phyloP scores from a whole-genome alignment of 192 early-diverging fungal genomes.

The Powellomyces hirtus region DNA sequence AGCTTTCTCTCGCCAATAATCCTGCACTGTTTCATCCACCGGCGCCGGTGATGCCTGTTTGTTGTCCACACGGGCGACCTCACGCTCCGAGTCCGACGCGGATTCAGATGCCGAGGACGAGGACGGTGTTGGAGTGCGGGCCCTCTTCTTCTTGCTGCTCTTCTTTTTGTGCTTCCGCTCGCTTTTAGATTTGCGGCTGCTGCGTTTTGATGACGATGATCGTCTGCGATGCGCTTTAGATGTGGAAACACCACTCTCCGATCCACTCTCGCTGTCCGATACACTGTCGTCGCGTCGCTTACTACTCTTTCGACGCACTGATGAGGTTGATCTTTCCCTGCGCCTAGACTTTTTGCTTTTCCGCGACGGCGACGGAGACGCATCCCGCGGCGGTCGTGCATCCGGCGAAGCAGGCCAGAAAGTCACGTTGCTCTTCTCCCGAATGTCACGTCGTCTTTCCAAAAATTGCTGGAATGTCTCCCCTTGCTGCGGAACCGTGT shows the following conservation, averaged over 20 bases:
- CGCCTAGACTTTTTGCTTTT: background rate
- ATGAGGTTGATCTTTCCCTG: no score
- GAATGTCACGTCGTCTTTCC: conserved; percentile 33
- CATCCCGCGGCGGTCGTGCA: background rate
- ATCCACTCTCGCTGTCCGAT: conserved; percentile 11
- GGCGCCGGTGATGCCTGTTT: background rate
- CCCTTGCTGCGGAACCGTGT: background rate
- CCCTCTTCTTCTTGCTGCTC: conserved; percentile 9
- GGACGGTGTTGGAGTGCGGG: conserved; percentile 1
- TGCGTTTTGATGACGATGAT: background rate
- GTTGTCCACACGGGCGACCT: background rate
- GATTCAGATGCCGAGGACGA: conserved; percentile 11
- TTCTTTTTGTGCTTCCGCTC: background rate
- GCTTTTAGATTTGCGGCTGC: background rate
- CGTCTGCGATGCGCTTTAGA: conserved; percentile 7
- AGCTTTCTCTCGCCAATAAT: conserved; percentile 45
- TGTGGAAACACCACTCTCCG: conserved; percentile 11
- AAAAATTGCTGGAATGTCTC: conserved; percentile 21
- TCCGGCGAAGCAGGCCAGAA: conserved; percentile 52
- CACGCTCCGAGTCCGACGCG: background rate
- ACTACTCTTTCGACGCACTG: background rate
- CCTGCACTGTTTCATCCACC: conserved; percentile 20
- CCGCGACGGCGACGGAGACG: conserved; percentile 3
- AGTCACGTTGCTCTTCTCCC: conserved; percentile 31
- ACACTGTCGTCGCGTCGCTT: background rate